Evolutionary conservation across 2,329 filamentous ascomycete genomes (phyloP), one percentile per base, ranked within the genome.

Genomic region (Didymella exigua): DNA sequence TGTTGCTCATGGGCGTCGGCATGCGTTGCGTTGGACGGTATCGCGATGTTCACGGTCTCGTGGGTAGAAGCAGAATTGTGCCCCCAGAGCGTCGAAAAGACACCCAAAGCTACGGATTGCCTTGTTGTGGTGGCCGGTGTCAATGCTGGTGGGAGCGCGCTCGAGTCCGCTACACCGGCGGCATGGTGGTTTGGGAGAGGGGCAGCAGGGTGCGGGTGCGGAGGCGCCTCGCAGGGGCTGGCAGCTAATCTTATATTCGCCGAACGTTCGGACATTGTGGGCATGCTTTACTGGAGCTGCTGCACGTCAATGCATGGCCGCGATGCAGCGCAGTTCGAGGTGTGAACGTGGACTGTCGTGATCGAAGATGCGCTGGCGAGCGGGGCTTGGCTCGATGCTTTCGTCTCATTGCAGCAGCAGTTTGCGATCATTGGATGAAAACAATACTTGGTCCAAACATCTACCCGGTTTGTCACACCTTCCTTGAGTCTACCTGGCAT

Each of bases 231-330:
- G 54, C 58, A 45, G 47, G 54, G 58, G 60, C 64, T 62, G 63
- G 57, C 59, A 58, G 65, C 60, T 48, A 63, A 56, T 55, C 60
- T 61, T 61, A 63, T 65, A 59, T 62, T 57, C 58, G 62, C 56
- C 47, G 59, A 59, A 61, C 62, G 58, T 59, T 68, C 63, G 63
- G 61, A 56, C 68, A 73, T 73, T 66, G 70, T 74, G 64, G 49
- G 40, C 59, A 57, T 67, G 61, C 54, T 67, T 66, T 67, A 61
- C 63, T 70, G 66, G 67, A 66, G 65, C 69, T 72, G 68, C 69
- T 70, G 68, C 70, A 72, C 63, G 66, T 71, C 68, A 70, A 68
- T 74, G 72, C 71, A 74, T 73, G 61, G 58, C 57, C 65, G 67
- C 65, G 68, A 68, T 66, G 64, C 67, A 62, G 60, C 63, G 60